phyloP scores from a whole-genome alignment of 305 asterid genomes.

The Rubia peregrina region DNA sequence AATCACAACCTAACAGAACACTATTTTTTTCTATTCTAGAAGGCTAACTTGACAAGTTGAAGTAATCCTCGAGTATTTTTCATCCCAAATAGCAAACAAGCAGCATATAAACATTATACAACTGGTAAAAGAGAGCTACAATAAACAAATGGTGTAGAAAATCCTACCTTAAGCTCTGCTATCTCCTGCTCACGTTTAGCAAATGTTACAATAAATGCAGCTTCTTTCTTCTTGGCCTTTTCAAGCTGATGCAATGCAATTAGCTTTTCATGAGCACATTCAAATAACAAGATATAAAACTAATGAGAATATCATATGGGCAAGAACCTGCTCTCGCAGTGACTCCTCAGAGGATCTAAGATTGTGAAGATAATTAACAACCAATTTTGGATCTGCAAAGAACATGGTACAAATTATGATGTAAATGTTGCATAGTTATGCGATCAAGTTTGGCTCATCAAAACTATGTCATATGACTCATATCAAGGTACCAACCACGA shows the following conservation, averaged over 20 bases:
- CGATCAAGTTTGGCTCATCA: background rate
- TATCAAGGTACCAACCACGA: background rate
- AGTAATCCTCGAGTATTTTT: background rate
- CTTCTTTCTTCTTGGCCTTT: conserved; percentile 91
- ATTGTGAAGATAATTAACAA: conserved; percentile 69
- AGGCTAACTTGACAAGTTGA: background rate
- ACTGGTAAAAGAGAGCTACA: background rate
- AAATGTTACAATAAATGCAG: conserved; percentile 91
- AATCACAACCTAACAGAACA: background rate
- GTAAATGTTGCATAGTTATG: background rate
- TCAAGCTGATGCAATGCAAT: conserved; percentile 50
- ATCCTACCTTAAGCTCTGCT: conserved; percentile 83
- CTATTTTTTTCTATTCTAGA: background rate
- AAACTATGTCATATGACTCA: background rate
- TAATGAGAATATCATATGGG: conserved; percentile 5
- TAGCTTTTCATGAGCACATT: conserved; percentile 6
- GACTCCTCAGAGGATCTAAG: conserved; percentile 89
- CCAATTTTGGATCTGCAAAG: conserved; percentile 59
- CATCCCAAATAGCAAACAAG: background rate
- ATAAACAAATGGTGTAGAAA: background rate
- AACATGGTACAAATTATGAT: background rate
- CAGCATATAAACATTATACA: background rate
- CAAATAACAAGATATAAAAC: conserved; percentile 13
- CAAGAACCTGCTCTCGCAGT: conserved; percentile 75
- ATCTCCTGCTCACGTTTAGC: conserved; percentile 98